These are phyloP conservation scores for Pseudonitzschia pungens DNA, from an alignment of 108 stramenopile genomes.

Conservation along the genomic window DNA sequence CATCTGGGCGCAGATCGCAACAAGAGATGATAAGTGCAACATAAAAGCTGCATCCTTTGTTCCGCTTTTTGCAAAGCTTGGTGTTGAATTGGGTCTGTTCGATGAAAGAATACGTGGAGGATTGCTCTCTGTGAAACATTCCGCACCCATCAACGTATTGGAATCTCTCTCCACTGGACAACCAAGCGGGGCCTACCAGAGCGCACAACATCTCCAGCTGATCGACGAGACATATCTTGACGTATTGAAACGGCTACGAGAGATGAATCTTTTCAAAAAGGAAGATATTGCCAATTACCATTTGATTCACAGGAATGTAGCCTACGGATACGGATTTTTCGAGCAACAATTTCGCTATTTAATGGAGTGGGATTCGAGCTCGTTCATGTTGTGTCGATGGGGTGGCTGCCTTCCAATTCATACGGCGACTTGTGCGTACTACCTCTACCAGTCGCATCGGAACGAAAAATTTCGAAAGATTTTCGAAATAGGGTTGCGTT, in stretches of 20 bases:
- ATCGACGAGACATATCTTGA: not conserved
- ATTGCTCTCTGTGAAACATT: not conserved
- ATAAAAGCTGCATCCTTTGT: not conserved
- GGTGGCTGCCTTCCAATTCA: not conserved
- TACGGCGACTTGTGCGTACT: not conserved
- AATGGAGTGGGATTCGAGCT: not conserved
- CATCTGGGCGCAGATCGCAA: not conserved
- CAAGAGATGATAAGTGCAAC: not conserved
- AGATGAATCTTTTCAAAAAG: not conserved
- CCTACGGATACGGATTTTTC: not conserved
- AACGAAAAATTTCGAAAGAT: not conserved
- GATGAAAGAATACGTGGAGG: not conserved
- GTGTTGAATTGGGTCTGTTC: not conserved
- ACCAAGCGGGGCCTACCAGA: not conserved
- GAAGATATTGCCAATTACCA: not conserved
- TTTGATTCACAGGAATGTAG: not conserved
- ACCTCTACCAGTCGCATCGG: not conserved
- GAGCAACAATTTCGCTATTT: not conserved
- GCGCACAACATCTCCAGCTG: not conserved
- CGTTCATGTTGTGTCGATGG: not conserved
- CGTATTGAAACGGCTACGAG: not conserved
- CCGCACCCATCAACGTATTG: not conserved
- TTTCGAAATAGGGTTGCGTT: not conserved
- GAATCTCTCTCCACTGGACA: not conserved
- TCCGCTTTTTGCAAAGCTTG: slow-evolving; percentile 1